A percentile compares a stretch with the other conserved stretches of the same genome.
These are phyloP conservation scores for Sporormia fimetaria DNA, from an alignment of 495 filamentous ascomycete species.

Conservation along the genomic window DNA sequence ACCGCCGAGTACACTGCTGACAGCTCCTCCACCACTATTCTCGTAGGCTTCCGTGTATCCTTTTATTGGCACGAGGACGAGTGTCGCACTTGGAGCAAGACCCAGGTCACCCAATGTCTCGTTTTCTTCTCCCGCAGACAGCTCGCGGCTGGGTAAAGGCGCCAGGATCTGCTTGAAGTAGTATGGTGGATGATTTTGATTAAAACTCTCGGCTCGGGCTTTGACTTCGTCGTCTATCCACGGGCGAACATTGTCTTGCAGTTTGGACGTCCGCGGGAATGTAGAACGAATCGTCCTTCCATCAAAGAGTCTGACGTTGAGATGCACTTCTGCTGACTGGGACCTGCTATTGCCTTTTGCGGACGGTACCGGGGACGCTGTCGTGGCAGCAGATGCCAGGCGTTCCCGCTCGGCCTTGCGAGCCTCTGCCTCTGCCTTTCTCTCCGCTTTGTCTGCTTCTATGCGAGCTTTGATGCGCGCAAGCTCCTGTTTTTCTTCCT, in stretches of 20 bases:
- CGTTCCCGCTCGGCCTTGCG: constrained; percentile 31
- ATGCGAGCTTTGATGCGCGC: constrained; percentile 29
- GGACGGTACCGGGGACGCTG: neutral
- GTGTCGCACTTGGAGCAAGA: constrained; percentile 63
- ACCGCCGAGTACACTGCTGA: constrained; percentile 11
- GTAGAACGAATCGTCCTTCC: constrained; percentile 62
- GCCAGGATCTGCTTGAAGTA: constrained; percentile 76
- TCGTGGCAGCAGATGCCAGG: neutral
- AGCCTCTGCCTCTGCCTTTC: constrained; percentile 41
- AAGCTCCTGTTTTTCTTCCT: constrained; percentile 29
- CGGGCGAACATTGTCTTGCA: constrained; percentile 55
- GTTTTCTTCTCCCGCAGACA: constrained; percentile 64
- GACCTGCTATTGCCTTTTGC: constrained; percentile 14
- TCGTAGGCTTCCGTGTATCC: constrained; percentile 53
- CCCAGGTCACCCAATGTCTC: constrained; percentile 53
- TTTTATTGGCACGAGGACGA: constrained; percentile 65
- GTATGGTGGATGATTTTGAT: constrained; percentile 37
- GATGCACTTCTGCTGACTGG: constrained; percentile 38
- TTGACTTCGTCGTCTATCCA: constrained; percentile 53
- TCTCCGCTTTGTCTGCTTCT: constrained; percentile 48
- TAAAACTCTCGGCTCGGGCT: constrained; percentile 1
- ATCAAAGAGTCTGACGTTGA: constrained; percentile 79
- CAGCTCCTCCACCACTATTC: constrained; percentile 19
- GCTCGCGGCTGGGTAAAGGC: constrained; percentile 59
- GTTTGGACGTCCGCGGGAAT: constrained; percentile 48